Conservation (phyloP, 345 rosid species). For the Draba incana region DNA sequence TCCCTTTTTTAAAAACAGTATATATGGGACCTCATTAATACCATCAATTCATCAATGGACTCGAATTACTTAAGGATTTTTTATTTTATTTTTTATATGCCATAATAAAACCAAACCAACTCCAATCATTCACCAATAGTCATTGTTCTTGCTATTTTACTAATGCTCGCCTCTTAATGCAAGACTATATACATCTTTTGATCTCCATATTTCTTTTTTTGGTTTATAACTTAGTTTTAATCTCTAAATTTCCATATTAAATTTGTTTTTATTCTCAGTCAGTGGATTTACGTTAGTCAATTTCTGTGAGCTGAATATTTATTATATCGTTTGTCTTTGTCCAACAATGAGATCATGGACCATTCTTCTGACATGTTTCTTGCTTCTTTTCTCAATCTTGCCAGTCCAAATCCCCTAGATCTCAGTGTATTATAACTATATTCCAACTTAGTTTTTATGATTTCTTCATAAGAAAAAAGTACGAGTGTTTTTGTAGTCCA, state of each 20-base stretch:
- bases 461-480: background rate
- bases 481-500: background rate
- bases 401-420: conserved; percentile 17
- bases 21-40: conserved; percentile 31
- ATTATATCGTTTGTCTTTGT: conserved; percentile 20
- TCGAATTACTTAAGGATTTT: background rate
- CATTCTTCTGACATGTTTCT: conserved; percentile 38
- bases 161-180: background rate
- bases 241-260: background rate
- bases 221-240: background rate
- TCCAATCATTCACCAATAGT: conserved; percentile 10
- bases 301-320: conserved; percentile 18
- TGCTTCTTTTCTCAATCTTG: conserved; percentile 19
- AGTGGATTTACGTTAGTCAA: conserved; percentile 28
- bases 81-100: background rate
- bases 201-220: background rate
- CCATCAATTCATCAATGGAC: conserved; percentile 20
- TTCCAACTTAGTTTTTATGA: background rate
- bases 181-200: background rate
- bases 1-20: conserved; percentile 17
- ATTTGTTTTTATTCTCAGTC: background rate
- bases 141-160: background rate
- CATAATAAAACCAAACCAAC: conserved; percentile 5
- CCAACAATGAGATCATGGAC: conserved; percentile 35
- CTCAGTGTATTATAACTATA: conserved; percentile 25